Base-by-base conservation (phyloP, 805 yeast species). In the Ogataea dorogensis region DNA sequence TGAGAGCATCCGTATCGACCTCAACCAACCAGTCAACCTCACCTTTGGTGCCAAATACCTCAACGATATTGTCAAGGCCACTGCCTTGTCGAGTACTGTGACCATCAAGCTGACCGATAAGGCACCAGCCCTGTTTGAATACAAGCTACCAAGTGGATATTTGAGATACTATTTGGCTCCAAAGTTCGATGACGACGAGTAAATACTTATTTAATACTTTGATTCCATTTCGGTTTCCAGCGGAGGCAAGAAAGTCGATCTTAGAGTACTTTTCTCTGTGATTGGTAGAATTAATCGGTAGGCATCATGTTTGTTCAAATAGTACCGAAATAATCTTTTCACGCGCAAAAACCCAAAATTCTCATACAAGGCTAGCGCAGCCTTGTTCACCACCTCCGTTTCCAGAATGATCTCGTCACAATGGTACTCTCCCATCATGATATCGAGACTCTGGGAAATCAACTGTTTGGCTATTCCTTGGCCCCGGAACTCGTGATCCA, bases 161-260 rank as follows among this genome's bases (percentile, higher is more conserved):
- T 71, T 93, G 62, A 82, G 96, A 62, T 93, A 85, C 77, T 93
- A 86, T 76, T 75, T 93, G 63, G 98, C 98, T 52, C 98, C 98
- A 42, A 91, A 93, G 74, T 87, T 93, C 61, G 96, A 85, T 49
- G 98, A 89, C 47, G 95, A 86, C 47, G 93, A 85, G 48, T 77
- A 67, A 19, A 11, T 18, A 17, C 28, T 16, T 9, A 22, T 11
- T 33, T 31, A 55, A 38, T 56, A 59, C 31, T 43, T 47, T 7
- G 58, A 52, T 17, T 55, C 59, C 5, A 49, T 33, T 14, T 43
- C 38, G 5, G 46, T 41, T 5, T 45, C 51, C 17, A 61, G 33
- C 7, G 43, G 56, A 5, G 54, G 54, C 18, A 77, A 54, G 46
- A 80, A 82, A 0, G 79, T 75, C 1, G 84, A 67, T 40, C 93